Evolutionary conservation across 2,329 filamentous ascomycete species (phyloP).

Genomic region (Beauveria rudraprayagi): DNA sequence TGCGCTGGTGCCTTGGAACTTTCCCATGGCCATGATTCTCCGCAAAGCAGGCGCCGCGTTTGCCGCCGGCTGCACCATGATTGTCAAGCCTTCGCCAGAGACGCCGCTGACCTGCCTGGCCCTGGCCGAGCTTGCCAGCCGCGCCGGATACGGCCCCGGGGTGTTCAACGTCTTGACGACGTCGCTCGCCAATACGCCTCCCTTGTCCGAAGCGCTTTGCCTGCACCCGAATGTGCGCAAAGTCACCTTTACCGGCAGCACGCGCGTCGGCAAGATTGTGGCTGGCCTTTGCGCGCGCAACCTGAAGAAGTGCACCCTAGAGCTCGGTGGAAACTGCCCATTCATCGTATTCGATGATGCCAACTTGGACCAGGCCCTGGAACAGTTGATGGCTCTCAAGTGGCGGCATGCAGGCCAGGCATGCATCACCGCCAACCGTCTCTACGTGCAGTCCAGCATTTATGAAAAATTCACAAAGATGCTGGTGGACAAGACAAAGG

Average conservation of each 20-base stretch:
- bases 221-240: constrained; percentile 44
- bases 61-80: constrained; percentile 69
- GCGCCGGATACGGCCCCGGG: constrained; percentile 68
- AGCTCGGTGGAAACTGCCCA: constrained; percentile 63
- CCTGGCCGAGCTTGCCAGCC: constrained; percentile 56
- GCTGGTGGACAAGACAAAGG: constrained; percentile 42
- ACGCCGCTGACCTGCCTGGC: constrained; percentile 67
- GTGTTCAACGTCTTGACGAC: constrained; percentile 50
- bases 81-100: constrained; percentile 65
- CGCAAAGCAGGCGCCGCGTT: constrained; percentile 45
- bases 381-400: constrained; percentile 54
- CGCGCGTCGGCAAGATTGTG: constrained; percentile 60
- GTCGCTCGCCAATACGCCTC: constrained; percentile 35
- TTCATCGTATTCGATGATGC: constrained; percentile 61
- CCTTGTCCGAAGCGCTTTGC: constrained; percentile 38
- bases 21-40: constrained; percentile 44
- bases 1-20: constrained; percentile 46
- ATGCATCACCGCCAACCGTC: constrained; percentile 56
- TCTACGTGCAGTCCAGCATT: constrained; percentile 52
- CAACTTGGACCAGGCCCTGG: constrained; percentile 57
- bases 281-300: constrained; percentile 51
- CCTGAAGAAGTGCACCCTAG: constrained; percentile 60
- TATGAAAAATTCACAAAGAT: constrained; percentile 52
- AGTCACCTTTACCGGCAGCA: constrained; percentile 71
- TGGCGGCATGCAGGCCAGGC: constrained; percentile 68